phyloP scores from a whole-genome alignment of 805 yeast species.

The Ogataea methylovora region DNA sequence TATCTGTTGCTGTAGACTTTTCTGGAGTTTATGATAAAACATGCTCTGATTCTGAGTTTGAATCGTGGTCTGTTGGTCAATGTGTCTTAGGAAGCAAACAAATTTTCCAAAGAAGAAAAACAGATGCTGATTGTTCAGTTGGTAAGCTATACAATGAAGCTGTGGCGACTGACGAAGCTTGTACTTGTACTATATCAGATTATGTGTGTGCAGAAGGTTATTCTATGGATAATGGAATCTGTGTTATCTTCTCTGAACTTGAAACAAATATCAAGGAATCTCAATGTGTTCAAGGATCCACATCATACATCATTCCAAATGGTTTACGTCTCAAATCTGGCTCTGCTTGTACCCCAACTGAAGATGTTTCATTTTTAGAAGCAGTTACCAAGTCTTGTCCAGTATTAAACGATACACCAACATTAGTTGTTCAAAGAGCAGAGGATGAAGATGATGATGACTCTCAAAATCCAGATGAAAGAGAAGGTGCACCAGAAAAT shows the following conservation, averaged over 20 bases:
- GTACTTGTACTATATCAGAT: slow-evolving; percentile 49
- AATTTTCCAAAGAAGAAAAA: slow-evolving; percentile 47
- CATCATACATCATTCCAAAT: slow-evolving; percentile 7
- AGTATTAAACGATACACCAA: slow-evolving; percentile 1
- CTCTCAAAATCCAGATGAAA: slow-evolving; percentile 24
- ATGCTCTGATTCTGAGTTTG: slow-evolving; percentile 41
- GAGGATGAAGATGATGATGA: slow-evolving; percentile 15
- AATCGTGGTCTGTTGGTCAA: slow-evolving; percentile 31
- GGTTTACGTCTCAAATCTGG: slow-evolving; percentile 7
- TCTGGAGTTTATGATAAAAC: slow-evolving; percentile 17
- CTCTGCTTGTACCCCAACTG: slow-evolving; percentile 1
- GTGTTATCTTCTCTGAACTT: slow-evolving; percentile 26
- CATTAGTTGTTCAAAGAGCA: slow-evolving; percentile 5
- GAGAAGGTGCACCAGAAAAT: slow-evolving; percentile 26
- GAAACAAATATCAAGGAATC: slow-evolving; percentile 3
- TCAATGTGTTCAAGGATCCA: slow-evolving; percentile 8
- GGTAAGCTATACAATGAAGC: slow-evolving; percentile 30
- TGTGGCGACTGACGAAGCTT: slow-evolving; percentile 32
- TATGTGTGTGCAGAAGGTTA: slow-evolving; percentile 55
- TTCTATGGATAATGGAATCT: slow-evolving; percentile 27
- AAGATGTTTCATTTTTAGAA: not conserved
- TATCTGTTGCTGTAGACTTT: slow-evolving; percentile 49
- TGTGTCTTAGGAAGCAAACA: slow-evolving; percentile 61
- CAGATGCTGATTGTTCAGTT: slow-evolving; percentile 49
- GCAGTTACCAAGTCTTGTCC: slow-evolving; percentile 4